Evolutionary conservation across 805 yeast genomes (phyloP), one percentile per base, ranked within the genome.

Genomic region (Scheffersomyces amazonensis): DNA sequence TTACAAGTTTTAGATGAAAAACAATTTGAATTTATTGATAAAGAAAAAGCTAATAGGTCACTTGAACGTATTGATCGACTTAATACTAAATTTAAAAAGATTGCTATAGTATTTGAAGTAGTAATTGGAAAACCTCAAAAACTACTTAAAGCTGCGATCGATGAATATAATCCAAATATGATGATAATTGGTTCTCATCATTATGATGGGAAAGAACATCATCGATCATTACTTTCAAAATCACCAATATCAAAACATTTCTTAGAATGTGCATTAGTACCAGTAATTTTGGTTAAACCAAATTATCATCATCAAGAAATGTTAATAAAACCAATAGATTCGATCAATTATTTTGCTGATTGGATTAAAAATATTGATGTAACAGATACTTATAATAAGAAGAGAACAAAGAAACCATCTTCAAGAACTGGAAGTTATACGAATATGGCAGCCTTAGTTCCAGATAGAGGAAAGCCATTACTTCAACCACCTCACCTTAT

Each of bases 141-240:
- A 41, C 39, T 60, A 16, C 50, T 69, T 42, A 59, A 63, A 41
- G 49, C 47, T 22, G 73, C 75, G 6, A 65, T 69, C 16, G 60
- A 58, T 18, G 73, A 68, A 45, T 69, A 64, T 44, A 51, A 55
- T 34, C 75, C 75, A 2, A 62, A 63, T n/a, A 66, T 69, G 71
- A 66, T 69, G 73, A 50, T 63, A 22, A 64, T 69, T 17, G 75
- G 75, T 2, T 63, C 71, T 8, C 69, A 64, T 40, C 64, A 62
- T 34, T 53, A 54, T 16, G 62, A 52, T 11, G 52, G 53, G 34
- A 41, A 35, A 16, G 36, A 30, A 9, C 46, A 46, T 35, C 35
- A 37, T 45, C 27, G 51, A 42, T 47, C 57, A 11, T 51, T 68
- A 28, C 52, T 66, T 32, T 47, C 62, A 18, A 65, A 62, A 37